phyloP scores from a whole-genome alignment of 2,329 filamentous ascomycete genomes.

The Pezicula carpinea region DNA sequence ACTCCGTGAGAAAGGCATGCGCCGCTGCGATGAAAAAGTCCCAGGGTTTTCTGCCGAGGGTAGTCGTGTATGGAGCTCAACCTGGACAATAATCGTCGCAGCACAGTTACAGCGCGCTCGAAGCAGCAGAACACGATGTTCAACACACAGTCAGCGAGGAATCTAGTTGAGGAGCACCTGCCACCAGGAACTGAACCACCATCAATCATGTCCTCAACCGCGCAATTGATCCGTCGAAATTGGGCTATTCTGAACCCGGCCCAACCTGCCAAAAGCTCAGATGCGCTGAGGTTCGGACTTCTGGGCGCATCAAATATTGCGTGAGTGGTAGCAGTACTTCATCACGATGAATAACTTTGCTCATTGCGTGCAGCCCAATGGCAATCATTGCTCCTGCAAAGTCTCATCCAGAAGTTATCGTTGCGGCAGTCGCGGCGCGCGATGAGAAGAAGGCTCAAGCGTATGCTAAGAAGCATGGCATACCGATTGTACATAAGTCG shows the following conservation, averaged over 20 bases:
- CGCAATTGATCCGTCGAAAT: conserved; percentile 6
- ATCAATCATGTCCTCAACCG: no score
- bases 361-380: conserved; percentile 26
- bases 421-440: conserved; percentile 48
- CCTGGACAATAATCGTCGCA: no score
- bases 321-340: conserved; percentile 15
- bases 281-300: conserved; percentile 30
- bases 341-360: not conserved
- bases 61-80: no score
- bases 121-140: no score
- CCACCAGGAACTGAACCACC: no score
- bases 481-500: conserved; percentile 42
- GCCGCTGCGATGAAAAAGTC: no score
- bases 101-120: no score
- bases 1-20: no score
- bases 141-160: no score
- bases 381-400: conserved; percentile 44
- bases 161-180: no score
- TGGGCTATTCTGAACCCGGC: conserved; percentile 11
- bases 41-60: no score
- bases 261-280: conserved; percentile 11
- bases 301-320: conserved; percentile 32
- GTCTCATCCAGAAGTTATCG: conserved; percentile 47
- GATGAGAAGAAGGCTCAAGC: conserved; percentile 40
- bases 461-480: conserved; percentile 46